phyloP scores from a whole-genome alignment of 1,284 basidiomycete genomes.

The Ganoderma boninense region DNA sequence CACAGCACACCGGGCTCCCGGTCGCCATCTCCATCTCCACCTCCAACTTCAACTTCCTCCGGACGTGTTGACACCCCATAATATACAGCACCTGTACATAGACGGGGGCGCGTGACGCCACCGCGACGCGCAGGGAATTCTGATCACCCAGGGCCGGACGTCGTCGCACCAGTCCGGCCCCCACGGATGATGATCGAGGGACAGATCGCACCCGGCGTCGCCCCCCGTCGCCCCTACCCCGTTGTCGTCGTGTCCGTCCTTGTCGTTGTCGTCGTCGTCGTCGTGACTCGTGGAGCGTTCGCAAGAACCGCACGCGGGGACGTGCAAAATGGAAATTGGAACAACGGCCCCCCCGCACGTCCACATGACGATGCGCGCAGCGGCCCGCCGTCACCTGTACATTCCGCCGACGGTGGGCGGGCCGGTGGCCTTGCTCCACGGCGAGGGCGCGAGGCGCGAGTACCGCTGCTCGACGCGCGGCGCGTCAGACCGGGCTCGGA shows the following conservation, averaged over 20 bases:
- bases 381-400: constrained; percentile 57
- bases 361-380: neutral
- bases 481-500: constrained; percentile 16
- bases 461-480: constrained; percentile 58
- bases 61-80: neutral
- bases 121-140: neutral
- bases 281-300: neutral
- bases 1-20: neutral
- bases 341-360: neutral
- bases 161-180: constrained; percentile 20
- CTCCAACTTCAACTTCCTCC: neutral
- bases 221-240: too few relatives aligned
- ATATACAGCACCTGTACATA: neutral
- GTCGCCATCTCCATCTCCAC: neutral
- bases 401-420: constrained; percentile 68
- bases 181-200: neutral
- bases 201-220: neutral
- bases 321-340: neutral
- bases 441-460: constrained; percentile 67
- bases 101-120: neutral
- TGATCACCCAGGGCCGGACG: constrained; percentile 11
- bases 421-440: constrained; percentile 78
- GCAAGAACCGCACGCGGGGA: neutral
- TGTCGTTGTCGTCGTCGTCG: neutral
- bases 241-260: neutral